Evolutionary conservation across 352 stramenopile species (phyloP), one percentile per base, ranked within the genome.

Genomic region (Phytopythium oedochilum): DNA sequence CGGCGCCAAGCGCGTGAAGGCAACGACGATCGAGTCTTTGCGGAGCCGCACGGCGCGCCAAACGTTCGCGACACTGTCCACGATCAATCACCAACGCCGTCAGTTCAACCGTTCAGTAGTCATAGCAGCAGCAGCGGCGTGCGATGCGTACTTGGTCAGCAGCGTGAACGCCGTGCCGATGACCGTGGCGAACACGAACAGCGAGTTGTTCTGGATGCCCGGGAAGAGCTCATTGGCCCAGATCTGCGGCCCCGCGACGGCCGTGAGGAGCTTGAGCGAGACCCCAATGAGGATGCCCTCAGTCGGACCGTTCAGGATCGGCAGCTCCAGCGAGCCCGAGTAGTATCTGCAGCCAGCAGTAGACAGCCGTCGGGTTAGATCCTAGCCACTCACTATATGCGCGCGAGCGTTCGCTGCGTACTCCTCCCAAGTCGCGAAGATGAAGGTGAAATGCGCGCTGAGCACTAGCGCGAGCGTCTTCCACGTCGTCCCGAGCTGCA

Each of bases 261-360:
- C 76, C 18, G 85, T 95, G 52, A 89, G 67, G 9, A 95, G 65
- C 69, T 95, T 92, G 7, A 95, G 44, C 22, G 63, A 68, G 45
- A 92, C 72, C 2, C 70, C 85, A 47, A 96, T 88, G 35, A 99
- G 61, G 40, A 99, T 88, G 55, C 97, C 97, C 69, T 99, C 96
- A 14, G 79, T 98, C 2, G 97, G 96, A 18, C 96, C 97, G 74
- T 99, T 99, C 59, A 99, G 87, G 31, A 97, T 78, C 31, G 96
- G 96, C 47, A 99, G 73, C 55, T 98, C 82, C 12, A 99, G 76
- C 59, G 90, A 86, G 26, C 95, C 94, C 1, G 88, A 98, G 78
- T 98, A 97, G 75, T 98, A 98, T 39, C 73, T 83, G 28, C 31
- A 28, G 26, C 29, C 1, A 15, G 10, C n/a, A 51, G 18, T 22